Conservation (phyloP, 441 rosid species). For the Capsella rubella region DNA sequence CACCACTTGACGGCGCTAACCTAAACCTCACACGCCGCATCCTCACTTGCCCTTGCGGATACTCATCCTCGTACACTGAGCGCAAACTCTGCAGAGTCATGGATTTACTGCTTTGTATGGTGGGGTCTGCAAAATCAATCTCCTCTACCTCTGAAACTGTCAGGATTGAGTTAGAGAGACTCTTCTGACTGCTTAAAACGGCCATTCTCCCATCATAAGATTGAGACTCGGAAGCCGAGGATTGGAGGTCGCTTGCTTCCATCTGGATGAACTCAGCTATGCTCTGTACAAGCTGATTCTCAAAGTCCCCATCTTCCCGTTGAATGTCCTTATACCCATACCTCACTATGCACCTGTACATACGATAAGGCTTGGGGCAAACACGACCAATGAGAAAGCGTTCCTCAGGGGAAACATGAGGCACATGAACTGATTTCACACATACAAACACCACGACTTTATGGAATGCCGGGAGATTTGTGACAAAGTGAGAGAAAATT, state of each 20-base stretch:
- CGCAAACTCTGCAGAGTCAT: conserved; percentile 68
- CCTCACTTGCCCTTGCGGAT: conserved; percentile 54
- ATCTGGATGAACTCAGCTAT: conserved; percentile 95
- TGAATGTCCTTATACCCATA: conserved; percentile 94
- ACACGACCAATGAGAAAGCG: conserved; percentile 94
- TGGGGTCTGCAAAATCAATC: conserved; percentile 37
- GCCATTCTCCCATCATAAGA: conserved; percentile 94
- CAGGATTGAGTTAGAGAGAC: conserved; percentile 60
- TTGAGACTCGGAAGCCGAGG: conserved; percentile 59
- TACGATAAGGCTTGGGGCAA: conserved; percentile 89
- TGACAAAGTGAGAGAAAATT: conserved; percentile 92
- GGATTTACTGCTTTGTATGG: conserved; percentile 77
- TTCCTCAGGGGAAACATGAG: conserved; percentile 81
- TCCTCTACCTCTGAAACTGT: conserved; percentile 62
- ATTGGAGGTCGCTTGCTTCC: conserved; percentile 82
- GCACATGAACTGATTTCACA: conserved; percentile 95
- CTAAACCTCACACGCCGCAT: conserved; percentile 73
- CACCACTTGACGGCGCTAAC: conserved; percentile 55
- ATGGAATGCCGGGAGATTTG: conserved; percentile 93
- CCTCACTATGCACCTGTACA: conserved; percentile 95
- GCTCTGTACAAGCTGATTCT: conserved; percentile 81
- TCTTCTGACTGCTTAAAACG: conserved; percentile 70
- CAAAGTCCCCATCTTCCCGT: conserved; percentile 81
- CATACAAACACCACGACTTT: conserved; percentile 89
- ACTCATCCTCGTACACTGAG: conserved; percentile 72